These are phyloP conservation scores for Aspergillus pseudoglaucus DNA, from an alignment of 2,329 filamentous ascomycete species.

Conservation along the genomic window DNA sequence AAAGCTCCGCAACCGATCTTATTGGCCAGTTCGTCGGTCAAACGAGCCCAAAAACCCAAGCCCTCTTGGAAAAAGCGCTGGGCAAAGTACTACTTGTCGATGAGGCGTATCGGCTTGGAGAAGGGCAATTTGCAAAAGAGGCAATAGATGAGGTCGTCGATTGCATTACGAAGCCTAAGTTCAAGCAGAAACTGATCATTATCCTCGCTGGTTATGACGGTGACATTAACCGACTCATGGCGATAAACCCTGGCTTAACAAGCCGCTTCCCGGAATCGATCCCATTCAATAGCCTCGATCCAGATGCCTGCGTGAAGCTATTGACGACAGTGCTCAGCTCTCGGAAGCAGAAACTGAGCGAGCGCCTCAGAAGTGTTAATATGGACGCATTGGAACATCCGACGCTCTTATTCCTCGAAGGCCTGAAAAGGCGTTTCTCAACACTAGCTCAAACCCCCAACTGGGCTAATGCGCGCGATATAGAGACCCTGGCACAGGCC, in stretches of 20 bases:
- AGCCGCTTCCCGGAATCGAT: constrained; percentile 60
- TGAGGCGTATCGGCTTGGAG: constrained; percentile 61
- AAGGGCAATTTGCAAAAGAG: constrained; percentile 52
- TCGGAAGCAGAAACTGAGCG: constrained; percentile 1
- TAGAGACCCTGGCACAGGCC: constrained; percentile 47
- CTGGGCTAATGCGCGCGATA: constrained; percentile 61
- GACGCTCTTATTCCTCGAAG: constrained; percentile 6
- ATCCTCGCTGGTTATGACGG: constrained; percentile 64
- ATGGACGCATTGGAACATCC: constrained; percentile 17
- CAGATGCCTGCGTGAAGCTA: constrained; percentile 41
- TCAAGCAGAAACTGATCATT: constrained; percentile 54
- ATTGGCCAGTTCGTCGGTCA: constrained; percentile 64
- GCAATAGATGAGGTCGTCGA: constrained; percentile 50
- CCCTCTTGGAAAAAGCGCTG: constrained; percentile 54
- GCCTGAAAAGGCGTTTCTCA: constrained; percentile 29
- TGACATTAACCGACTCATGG: constrained; percentile 59
- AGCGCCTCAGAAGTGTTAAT: constrained; percentile 24
- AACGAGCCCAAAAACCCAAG: constrained; percentile 59
- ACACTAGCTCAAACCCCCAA: constrained; percentile 38
- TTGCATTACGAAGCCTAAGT: constrained; percentile 51
- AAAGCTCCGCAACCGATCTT: constrained; percentile 62
- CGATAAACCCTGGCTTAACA: constrained; percentile 55
- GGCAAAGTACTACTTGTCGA: constrained; percentile 66
- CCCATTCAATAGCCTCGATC: constrained; percentile 46
- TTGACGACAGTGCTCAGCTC: constrained; percentile 23